Conservation (phyloP, 2,329 filamentous ascomycete genomes). For the Fusarium virguliforme region DNA sequence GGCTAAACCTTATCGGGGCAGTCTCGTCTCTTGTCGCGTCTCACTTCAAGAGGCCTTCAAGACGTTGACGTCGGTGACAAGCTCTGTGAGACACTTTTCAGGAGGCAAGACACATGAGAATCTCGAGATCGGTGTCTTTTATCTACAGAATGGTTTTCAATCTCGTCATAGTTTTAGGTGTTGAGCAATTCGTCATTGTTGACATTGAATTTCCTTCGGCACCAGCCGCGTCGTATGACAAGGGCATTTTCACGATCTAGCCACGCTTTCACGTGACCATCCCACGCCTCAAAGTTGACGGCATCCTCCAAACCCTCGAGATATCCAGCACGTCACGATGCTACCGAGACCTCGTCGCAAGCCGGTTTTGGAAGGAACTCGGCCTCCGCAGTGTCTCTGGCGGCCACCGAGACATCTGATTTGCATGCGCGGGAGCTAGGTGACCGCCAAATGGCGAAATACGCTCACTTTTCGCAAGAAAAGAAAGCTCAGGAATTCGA, state of each 20-base stretch:
- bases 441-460: constrained; percentile 12
- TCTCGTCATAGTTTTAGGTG: neutral
- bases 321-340: constrained; percentile 15
- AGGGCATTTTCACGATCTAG: constrained; percentile 18
- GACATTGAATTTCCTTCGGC: constrained; percentile 5
- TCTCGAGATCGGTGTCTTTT: neutral
- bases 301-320: constrained; percentile 20
- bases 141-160: neutral
- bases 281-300: constrained; percentile 15
- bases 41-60: constrained; percentile 37
- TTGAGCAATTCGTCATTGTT: constrained; percentile 24
- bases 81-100: constrained; percentile 10
- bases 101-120: neutral
- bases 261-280: constrained; percentile 46
- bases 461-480: constrained; percentile 22
- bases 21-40: constrained; percentile 43
- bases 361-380: constrained; percentile 7
- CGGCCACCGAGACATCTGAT: constrained; percentile 34
- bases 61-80: constrained; percentile 28
- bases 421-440: constrained; percentile 19
- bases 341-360: constrained; percentile 39
- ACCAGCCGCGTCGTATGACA: constrained; percentile 28
- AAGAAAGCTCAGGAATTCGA: constrained; percentile 29
- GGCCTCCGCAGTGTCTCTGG: constrained; percentile 8
- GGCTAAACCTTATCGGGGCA: constrained; percentile 23